A percentile compares a stretch with the other conserved stretches of the same genome.
Evolutionary conservation across 225 moss, liverwort and hornwort genomes (phyloP).

Genomic region (Marchantia paleacea): DNA sequence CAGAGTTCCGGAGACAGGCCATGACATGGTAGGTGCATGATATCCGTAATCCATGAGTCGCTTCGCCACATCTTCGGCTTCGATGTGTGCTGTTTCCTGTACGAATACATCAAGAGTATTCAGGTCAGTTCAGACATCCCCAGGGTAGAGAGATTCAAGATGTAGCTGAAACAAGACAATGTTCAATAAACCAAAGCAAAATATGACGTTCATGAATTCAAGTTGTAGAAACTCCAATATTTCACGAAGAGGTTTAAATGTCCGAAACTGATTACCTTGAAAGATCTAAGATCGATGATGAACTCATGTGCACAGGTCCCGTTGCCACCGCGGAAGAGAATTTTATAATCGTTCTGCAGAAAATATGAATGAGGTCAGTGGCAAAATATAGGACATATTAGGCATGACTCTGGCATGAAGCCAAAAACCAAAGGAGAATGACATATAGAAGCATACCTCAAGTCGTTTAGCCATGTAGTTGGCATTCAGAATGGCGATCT

Average conservation of each 20-base stretch:
- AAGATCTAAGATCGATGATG: conserved; percentile 79
- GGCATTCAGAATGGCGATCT: conserved; percentile 88
- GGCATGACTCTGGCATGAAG: background rate
- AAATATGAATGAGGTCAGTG: background rate
- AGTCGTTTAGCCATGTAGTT: conserved; percentile 97
- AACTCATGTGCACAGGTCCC: conserved; percentile 99
- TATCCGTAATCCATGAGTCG: conserved; percentile 96
- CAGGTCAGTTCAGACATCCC: background rate
- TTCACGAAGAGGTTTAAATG: background rate
- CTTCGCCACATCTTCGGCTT: conserved; percentile 97
- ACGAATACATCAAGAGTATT: background rate
- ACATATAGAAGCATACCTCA: conserved; percentile 45
- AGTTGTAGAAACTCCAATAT: no score
- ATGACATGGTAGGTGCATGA: conserved; percentile 99
- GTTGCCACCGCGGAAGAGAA: conserved; percentile 81
- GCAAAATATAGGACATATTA: background rate
- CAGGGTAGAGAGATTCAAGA: no score
- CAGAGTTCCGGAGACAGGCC: conserved; percentile 92
- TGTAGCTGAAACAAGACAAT: no score
- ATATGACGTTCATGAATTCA: no score
- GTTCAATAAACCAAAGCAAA: no score
- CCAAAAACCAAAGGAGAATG: background rate
- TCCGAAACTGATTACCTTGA: conserved; percentile 54
- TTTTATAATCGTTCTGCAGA: conserved; percentile 64
- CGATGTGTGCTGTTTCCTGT: conserved; percentile 77